Evolutionary conservation across 148 eudicot genomes (phyloP).

Genomic region (Rhododendron ferrugineum): DNA sequence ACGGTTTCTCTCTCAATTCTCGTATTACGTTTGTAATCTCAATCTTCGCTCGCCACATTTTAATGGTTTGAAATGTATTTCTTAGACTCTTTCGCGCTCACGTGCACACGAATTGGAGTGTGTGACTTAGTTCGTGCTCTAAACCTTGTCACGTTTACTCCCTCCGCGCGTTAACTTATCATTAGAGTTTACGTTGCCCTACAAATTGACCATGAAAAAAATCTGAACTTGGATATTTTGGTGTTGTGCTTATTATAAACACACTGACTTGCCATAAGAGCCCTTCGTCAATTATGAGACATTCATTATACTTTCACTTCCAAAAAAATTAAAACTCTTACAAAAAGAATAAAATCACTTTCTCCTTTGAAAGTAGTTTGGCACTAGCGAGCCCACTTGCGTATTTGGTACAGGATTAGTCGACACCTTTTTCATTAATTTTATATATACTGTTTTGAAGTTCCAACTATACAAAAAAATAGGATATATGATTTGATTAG

Average conservation of each 20-base stretch:
- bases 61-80: too few species aligned
- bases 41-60: too few species aligned
- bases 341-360: neutral
- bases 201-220: neutral
- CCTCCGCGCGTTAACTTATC: neutral
- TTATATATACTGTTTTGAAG: neutral
- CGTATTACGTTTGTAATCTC: too few species aligned
- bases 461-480: neutral
- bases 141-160: neutral
- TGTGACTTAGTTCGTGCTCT: neutral
- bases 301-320: neutral
- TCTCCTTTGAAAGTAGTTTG: neutral
- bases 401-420: neutral
- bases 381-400: neutral
- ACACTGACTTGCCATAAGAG: too few species aligned
- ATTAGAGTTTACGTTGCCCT: neutral
- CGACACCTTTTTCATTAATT: neutral
- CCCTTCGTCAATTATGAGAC: too few species aligned
- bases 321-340: neutral
- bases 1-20: too few species aligned
- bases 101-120: too few species aligned
- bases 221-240: neutral
- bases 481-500: too few species aligned
- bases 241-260: too few species aligned
- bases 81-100: too few species aligned